Evolutionary conservation across 1,284 basidiomycete species (phyloP).

Genomic region (Acaromyces ingoldii): DNA sequence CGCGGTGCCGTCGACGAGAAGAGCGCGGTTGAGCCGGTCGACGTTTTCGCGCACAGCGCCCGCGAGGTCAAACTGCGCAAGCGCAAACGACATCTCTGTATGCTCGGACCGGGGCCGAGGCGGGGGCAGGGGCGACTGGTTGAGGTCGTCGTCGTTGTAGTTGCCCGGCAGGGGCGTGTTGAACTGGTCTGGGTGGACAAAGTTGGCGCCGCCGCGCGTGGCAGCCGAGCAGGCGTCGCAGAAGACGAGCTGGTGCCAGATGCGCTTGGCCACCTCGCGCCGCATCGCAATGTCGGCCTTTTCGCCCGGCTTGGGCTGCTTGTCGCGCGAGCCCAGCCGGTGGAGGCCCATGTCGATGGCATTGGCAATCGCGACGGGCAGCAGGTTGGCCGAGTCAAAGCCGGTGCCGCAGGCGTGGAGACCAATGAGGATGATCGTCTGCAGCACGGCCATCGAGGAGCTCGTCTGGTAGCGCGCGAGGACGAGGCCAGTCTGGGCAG

Average conservation of each 20-base stretch:
- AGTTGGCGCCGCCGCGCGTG: conserved; percentile 23
- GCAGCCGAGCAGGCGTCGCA: conserved; percentile 34
- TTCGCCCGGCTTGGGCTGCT: conserved; percentile 28
- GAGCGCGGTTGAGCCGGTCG: conserved; percentile 26
- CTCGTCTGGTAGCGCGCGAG: conserved; percentile 38
- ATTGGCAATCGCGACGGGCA: conserved; percentile 42
- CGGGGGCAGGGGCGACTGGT: conserved; percentile 22
- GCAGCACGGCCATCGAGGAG: conserved; percentile 35
- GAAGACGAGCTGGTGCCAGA: conserved; percentile 45
- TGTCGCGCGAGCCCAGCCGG: conserved; percentile 38
- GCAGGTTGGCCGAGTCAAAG: conserved; percentile 16
- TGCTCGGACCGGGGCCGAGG: conserved; percentile 27
- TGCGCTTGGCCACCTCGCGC: conserved; percentile 41
- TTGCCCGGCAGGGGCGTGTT: conserved; percentile 48
- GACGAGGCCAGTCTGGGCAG: conserved; percentile 36
- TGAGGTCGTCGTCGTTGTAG: conserved; percentile 45
- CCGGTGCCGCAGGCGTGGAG: conserved; percentile 13
- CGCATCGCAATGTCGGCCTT: conserved; percentile 26
- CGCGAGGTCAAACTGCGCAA: conserved; percentile 31
- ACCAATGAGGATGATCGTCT: conserved; percentile 27
- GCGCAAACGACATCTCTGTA: conserved; percentile 43
- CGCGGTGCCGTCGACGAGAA: conserved; percentile 17
- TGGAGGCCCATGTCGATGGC: conserved; percentile 46
- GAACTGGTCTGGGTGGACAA: conserved; percentile 37
- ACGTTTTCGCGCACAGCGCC: conserved; percentile 32